Base-by-base conservation (phyloP, 345 rosid species). In the Kernera saxatilis region DNA sequence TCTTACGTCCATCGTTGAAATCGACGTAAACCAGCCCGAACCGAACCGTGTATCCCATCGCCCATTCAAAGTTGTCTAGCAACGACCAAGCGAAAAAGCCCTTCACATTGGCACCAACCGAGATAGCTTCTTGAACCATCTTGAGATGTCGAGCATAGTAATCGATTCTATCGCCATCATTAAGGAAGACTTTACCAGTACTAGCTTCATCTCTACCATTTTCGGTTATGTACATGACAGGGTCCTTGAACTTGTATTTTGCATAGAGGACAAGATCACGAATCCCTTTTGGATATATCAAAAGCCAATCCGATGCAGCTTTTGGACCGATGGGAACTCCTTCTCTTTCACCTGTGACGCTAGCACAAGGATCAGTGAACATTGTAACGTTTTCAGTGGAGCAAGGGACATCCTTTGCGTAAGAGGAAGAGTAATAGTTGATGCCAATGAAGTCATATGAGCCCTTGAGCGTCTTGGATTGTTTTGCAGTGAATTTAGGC, bases 371-470 rank as follows among this genome's bases (percentile, higher is more conserved):
- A 35, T 56, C 62, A 56, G 62, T 17, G 29, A 56, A 56, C 62
- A 35, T 56, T 19, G 62, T 56, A 35, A 56, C 44, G 44, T 56
- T 56, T 56, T 56, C 44, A 36, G 44, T 56, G 27, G 62, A 56
- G 29, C 44, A 56, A 35, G 44, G 62, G 27, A 56, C 44, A 35
- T 56, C 29, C 4, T 56, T 56, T 19, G 62, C 62, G 29, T 56
- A 56, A 12, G 62, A 35, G 2, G 62, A 56, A 3, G 62, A 56
- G 62, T 56, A 56, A 19, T 56, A 56, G 13, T 56, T 56, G n/a
- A 56, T 56, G 44, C 62, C 62, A 37, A 79, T 55, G 41, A 55
- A 55, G 8, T 55, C 61, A 33, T 55, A 55, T 32, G 61, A 55
- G 15, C 61, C 61, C 41, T 33, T 55, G 2, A 55, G 41, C 26